Conservation (phyloP, 169 alveolate species). For the Eimeria praecox region DNA sequence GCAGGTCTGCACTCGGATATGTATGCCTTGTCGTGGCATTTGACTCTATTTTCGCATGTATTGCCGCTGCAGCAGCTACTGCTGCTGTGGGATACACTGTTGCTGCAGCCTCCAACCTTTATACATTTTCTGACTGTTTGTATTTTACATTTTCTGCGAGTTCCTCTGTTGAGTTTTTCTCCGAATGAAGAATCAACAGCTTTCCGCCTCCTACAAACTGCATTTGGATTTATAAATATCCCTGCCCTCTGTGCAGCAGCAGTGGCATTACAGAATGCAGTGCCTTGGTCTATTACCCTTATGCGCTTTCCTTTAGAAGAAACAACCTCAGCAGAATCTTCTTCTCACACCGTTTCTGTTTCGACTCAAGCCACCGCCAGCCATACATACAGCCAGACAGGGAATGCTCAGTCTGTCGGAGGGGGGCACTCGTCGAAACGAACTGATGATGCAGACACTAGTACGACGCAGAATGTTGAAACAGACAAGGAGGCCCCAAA, state of each 20-base stretch:
- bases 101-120: conserved; percentile 76
- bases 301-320: not conserved
- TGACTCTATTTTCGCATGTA: conserved; percentile 75
- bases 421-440: too few species aligned
- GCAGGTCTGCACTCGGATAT: conserved; percentile 78
- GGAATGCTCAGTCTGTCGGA: too few species aligned
- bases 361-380: not conserved
- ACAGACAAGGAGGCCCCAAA: too few species aligned
- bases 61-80: conserved; percentile 77
- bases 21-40: conserved; percentile 80
- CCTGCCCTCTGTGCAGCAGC: conserved; percentile 64
- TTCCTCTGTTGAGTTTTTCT: conserved; percentile 38
- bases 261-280: conserved; percentile 65
- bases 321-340: not conserved
- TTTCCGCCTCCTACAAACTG: conserved; percentile 37
- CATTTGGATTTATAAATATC: conserved; percentile 34
- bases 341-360: not conserved
- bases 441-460: too few species aligned
- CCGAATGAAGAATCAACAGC: conserved; percentile 77
- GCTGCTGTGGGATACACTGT: conserved; percentile 77
- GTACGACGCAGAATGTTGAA: too few species aligned
- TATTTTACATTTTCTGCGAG: conserved; percentile 71
- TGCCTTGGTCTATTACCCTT: conserved; percentile 74
- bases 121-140: not conserved
- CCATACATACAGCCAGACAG: too few species aligned